A percentile compares a stretch with the other conserved stretches of the same genome.
Evolutionary conservation across 257 asterid genomes (phyloP).

Genomic region (Oldenlandia corymbosa): DNA sequence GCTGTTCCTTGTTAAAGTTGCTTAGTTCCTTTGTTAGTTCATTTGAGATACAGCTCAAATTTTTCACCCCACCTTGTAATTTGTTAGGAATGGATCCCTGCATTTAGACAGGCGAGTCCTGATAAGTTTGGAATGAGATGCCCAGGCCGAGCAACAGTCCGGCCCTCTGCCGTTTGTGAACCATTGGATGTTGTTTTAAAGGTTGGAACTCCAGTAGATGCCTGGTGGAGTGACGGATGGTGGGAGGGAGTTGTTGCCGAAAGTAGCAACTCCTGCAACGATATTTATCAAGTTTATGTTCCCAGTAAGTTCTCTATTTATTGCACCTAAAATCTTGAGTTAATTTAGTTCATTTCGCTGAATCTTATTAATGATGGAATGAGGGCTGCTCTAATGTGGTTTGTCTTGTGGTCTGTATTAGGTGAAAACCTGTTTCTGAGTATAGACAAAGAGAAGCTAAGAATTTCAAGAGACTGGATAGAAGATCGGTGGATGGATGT

Average conservation of each 20-base stretch:
- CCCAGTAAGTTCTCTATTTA: conserved; percentile 48
- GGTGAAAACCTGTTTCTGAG: conserved; percentile 72
- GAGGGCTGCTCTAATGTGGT: not conserved
- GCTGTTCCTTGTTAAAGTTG: not conserved
- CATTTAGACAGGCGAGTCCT: conserved; percentile 57
- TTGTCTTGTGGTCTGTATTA: conserved; percentile 26
- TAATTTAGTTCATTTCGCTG: not conserved
- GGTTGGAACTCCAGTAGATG: conserved; percentile 80
- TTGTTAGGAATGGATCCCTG: conserved; percentile 81
- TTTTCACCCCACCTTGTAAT: conserved; percentile 9
- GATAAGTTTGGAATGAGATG: conserved; percentile 83
- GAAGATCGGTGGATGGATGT: conserved; percentile 77
- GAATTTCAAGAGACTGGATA: conserved; percentile 88
- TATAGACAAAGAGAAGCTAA: conserved; percentile 42
- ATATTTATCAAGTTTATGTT: conserved; percentile 55
- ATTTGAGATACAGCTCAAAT: not conserved
- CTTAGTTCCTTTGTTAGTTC: not conserved
- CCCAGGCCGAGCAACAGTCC: conserved; percentile 55
- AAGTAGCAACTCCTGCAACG: conserved; percentile 29
- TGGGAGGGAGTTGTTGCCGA: conserved; percentile 88
- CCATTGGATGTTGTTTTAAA: conserved; percentile 31
- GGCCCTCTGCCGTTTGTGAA: conserved; percentile 52
- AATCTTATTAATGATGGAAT: not conserved
- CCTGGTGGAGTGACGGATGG: conserved; percentile 99
- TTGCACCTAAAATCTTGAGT: not conserved